Evolutionary conservation across 108 stramenopile genomes (phyloP), one percentile per base, ranked within the genome.

Genomic region (Bacterosira constricta): DNA sequence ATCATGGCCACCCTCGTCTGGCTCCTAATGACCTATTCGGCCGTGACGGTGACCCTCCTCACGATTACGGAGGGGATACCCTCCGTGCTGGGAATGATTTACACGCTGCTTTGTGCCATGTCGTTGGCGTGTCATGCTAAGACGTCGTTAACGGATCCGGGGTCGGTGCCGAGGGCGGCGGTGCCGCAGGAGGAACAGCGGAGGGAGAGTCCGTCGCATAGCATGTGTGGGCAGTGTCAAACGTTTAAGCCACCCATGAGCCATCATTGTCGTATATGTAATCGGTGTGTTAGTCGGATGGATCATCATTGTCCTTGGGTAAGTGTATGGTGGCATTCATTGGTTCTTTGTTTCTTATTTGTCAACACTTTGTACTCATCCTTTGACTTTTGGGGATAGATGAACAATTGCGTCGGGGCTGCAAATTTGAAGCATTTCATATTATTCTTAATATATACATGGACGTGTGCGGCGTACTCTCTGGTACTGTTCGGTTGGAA

Each of bases 381-480:
- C n/a, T n/a, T n/a, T n/a, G n/a, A n/a, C n/a, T n/a, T n/a, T n/a
- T n/a, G 23, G 18, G 17, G 21, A 20, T 13, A 34, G 55, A 98
- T 99, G 91, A 99, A 99, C 83, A 99, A 99, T 84, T 99, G 97
- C 78, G 90, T 99, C 21, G 99, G 97, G 21, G 90, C 85, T 9
- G 77, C 72, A 13, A 81, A 82, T 61, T 82, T 97, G 67, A 98
- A 99, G 81, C 95, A 95, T 71, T 99, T 99, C 78, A 69, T 97
- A 39, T 89, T 99, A 1, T 99, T 99, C 79, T 73, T 97, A 37
- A 60, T 92, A 20, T 99, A 98, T 78, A 94, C 95, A 0, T 96
- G 94, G 90, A 66, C 88, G 4, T 87, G 93, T 68, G 84, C 87
- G 26, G 86, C 85, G 39, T 96, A 88, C 73, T 84, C 92, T 1